Evolutionary conservation across 164 flowering plant genomes (phyloP), one percentile per base, ranked within the genome.

Genomic region (Aristolochia californica): DNA sequence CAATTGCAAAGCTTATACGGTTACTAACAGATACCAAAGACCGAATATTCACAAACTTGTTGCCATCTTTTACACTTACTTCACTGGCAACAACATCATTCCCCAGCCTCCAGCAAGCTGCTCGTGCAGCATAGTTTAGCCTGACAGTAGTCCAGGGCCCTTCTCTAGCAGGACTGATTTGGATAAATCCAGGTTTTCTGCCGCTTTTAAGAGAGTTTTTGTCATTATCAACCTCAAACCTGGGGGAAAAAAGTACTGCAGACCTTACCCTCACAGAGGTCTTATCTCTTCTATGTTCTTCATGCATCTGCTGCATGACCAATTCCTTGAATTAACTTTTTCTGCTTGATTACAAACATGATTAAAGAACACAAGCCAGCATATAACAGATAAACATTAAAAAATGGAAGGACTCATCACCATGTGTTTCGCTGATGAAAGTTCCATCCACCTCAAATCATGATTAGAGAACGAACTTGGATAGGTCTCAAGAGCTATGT

Each of bases 61-160:
- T 78, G 15, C 89, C 87, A 73, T 87, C 95, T 62, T 64, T 72
- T 5, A 89, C 78, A 51, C 68, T 83, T 22, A 84, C 94, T 87
- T 87, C 96, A 79, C 97, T 93, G 45, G 95, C 99, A 74, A 93
- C 83, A 61, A 89, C 81, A 77, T 78, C 85, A 77, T 81, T 81
- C 43, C 97, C 97, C 16, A 93, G 62, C 48, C 87, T 74, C 96
- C 97, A 93, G 68, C 96, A 89, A 65, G 95, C 94, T 72, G 90
- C 88, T 58, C 87, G 91, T 54, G 99, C 83, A 74, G 94, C 90
- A 81, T 93, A 93, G 63, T 87, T 89, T 56, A 93, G 69, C 77
- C 83, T 82, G 55, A 89, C 83, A 18, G 83, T 75, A 47, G 95
- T 87, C 99, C 99, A 93, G 59, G 99, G 97, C 16, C 99, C 99